Evolutionary conservation across 176 grass and related monocot species (phyloP).

Genomic region (Cocos nucifera): DNA sequence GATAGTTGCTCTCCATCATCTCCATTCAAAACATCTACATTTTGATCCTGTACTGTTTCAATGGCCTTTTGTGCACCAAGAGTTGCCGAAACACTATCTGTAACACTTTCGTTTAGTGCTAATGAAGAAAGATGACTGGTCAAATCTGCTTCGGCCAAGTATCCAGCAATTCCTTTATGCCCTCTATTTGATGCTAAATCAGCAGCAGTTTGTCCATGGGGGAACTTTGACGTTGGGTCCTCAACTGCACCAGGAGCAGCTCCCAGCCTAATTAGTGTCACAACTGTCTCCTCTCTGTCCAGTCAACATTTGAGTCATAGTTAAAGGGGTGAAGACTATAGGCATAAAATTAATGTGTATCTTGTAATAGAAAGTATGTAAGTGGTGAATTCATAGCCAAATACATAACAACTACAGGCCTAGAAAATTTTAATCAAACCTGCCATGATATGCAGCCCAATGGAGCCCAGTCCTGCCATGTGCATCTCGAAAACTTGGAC

Average conservation of each 20-base stretch:
- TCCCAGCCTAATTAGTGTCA: constrained; percentile 44
- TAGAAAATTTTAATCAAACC: constrained; percentile 20
- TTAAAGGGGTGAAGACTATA: not conserved
- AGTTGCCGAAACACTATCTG: constrained; percentile 29
- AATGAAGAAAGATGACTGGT: constrained; percentile 71
- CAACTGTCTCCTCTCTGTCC: constrained; percentile 16
- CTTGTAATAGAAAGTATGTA: too few relatives aligned
- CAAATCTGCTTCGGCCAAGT: constrained; percentile 71
- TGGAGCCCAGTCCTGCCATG: constrained; percentile 90
- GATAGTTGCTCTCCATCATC: constrained; percentile 1
- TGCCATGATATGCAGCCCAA: constrained; percentile 93
- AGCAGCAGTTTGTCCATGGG: constrained; percentile 50
- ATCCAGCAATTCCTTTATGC: constrained; percentile 74
- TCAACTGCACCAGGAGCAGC: constrained; percentile 64
- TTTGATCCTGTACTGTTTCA: constrained; percentile 21
- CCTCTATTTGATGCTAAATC: constrained; percentile 75
- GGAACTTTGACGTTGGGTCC: constrained; percentile 62
- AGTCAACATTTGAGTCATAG: not conserved
- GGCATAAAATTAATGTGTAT: too few relatives aligned
- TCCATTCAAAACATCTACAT: not conserved
- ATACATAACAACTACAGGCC: too few relatives aligned
- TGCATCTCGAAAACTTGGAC: constrained; percentile 81
- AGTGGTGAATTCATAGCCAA: too few relatives aligned
- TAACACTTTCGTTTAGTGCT: constrained; percentile 38
- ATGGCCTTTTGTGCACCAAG: constrained; percentile 41